A percentile compares a stretch with the other conserved stretches of the same genome.
These are phyloP conservation scores for Cladorrhinum sp. DNA, from an alignment of 2,329 filamentous ascomycete genomes.

Conservation along the genomic window DNA sequence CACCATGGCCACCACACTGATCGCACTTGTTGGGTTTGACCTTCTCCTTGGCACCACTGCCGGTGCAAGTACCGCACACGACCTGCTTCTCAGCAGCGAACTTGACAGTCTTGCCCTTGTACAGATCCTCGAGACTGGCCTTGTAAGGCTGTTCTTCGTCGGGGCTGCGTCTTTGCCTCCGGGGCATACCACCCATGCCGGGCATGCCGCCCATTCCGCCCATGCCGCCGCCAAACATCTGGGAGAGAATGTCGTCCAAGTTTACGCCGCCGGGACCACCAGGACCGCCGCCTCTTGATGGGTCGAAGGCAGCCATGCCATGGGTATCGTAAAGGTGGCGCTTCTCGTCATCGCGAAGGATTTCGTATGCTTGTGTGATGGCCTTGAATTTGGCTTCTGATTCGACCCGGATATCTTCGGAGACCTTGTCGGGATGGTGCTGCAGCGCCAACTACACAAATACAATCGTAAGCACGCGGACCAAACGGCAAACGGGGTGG, in stretches of 20 bases:
- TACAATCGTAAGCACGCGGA: conserved; percentile 13
- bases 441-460: conserved; percentile 68
- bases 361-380: conserved; percentile 93
- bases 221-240: conserved; percentile 84
- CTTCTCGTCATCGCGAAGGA: conserved; percentile 93
- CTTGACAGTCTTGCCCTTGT: conserved; percentile 97
- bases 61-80: conserved; percentile 82
- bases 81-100: conserved; percentile 95
- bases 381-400: conserved; percentile 92
- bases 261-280: conserved; percentile 74
- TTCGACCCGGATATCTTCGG: conserved; percentile 76
- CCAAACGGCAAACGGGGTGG: conserved; percentile 18
- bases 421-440: conserved; percentile 93
- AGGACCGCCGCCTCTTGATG: conserved; percentile 57
- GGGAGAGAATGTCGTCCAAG: conserved; percentile 85
- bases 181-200: conserved; percentile 47
- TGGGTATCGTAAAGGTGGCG: conserved; percentile 87
- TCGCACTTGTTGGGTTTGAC: conserved; percentile 80
- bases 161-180: conserved; percentile 66
- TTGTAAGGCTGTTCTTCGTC: conserved; percentile 90
- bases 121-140: conserved; percentile 88
- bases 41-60: conserved; percentile 86
- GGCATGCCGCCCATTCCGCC: conserved; percentile 42
- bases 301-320: conserved; percentile 94
- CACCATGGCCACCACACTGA: conserved; percentile 77